phyloP scores from a whole-genome alignment of 352 stramenopile species.

The Pythium rishiriense region DNA sequence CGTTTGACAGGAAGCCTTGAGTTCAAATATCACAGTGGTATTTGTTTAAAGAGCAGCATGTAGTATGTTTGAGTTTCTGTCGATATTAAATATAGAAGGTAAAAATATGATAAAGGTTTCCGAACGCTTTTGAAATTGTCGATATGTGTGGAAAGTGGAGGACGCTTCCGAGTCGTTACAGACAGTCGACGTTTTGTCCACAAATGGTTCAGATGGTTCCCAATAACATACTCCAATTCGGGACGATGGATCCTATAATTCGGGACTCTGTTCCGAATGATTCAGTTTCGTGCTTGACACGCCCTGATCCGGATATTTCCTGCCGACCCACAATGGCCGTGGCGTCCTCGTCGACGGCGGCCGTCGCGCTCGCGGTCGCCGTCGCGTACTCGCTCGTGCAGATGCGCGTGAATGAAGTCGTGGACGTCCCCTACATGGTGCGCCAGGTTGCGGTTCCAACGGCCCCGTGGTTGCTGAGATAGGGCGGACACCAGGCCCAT shows the following conservation, averaged over 20 bases:
- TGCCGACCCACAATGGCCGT: neutral
- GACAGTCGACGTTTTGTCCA: constrained; percentile 6
- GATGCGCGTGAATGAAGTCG: constrained; percentile 37
- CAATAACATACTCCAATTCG: neutral
- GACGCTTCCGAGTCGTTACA: constrained; percentile 16
- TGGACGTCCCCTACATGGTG: constrained; percentile 69
- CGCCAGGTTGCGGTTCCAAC: neutral
- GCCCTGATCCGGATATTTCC: too few relatives aligned
- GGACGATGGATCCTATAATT: neutral
- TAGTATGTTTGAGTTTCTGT: neutral
- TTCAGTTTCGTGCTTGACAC: too few relatives aligned
- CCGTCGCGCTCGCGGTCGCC: constrained; percentile 22
- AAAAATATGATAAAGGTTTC: too few relatives aligned
- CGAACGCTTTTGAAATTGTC: neutral
- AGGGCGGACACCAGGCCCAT: neutral
- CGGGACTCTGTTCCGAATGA: neutral
- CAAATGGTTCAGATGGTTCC: neutral
- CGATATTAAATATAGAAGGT: too few relatives aligned
- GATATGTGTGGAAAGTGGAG: constrained; percentile 21
- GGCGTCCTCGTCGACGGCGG: constrained; percentile 7
- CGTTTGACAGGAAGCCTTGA: neutral
- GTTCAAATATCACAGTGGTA: neutral
- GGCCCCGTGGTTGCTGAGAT: constrained; percentile 2
- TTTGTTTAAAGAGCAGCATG: neutral
- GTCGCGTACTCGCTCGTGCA: constrained; percentile 34